Percentiles rank a stretch among this genome's conserved stretches.
phyloP scores from a whole-genome alignment of 345 rosid genomes.

The thale cress (Arabidopsis thaliana) region TAIR10.1 NC_003076.8:24271001-24271500 shows the following conservation, averaged over 20 bases:
- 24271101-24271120: conserved; percentile 52
- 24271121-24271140: conserved; percentile 52
- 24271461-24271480: conserved; percentile 56
- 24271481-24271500: conserved; percentile 53
- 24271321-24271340: conserved; percentile 51
- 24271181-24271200: conserved; percentile 56
- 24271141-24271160: conserved; percentile 33
- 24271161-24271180: conserved; percentile 39
- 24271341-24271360: conserved; percentile 36
- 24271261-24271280: conserved; percentile 56
- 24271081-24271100: conserved; percentile 49
- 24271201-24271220: conserved; percentile 46
- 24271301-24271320: conserved; percentile 51
- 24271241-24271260: conserved; percentile 52
- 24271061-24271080: conserved; percentile 51
- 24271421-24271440: conserved; percentile 50
- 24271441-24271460: conserved; percentile 45
- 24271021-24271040: conserved; percentile 48
- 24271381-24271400: conserved; percentile 53
- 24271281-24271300: conserved; percentile 68
- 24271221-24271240: conserved; percentile 60
- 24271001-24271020: conserved; percentile 58
- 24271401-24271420: conserved; percentile 65
- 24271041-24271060: conserved; percentile 43
- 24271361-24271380: conserved; percentile 46